Conservation (phyloP, 768 basidiomycete genomes). For the Xanthoconium purpureum region DNA sequence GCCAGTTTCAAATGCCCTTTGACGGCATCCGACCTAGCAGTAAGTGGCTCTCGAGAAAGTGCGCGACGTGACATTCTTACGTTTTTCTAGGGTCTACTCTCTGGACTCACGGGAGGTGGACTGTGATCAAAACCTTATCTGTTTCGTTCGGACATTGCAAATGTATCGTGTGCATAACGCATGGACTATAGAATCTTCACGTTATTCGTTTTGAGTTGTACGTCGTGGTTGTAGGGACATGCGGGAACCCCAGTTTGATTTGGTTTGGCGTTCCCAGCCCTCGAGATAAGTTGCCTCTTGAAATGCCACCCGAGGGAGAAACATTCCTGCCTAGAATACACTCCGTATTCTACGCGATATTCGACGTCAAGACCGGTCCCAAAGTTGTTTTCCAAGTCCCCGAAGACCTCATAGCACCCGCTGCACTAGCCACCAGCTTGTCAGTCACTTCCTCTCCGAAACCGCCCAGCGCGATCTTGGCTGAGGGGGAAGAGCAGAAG, state of each 20-base stretch:
- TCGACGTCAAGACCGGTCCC: conserved; percentile 82
- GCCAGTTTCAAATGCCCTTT: conserved; percentile 68
- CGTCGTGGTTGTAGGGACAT: neutral
- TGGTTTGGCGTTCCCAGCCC: neutral
- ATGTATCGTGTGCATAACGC: conserved; percentile 14
- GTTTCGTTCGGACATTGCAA: conserved; percentile 5
- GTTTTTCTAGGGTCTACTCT: conserved; percentile 15
- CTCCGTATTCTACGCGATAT: conserved; percentile 92
- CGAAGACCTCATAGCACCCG: conserved; percentile 73
- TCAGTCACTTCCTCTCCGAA: conserved; percentile 35
- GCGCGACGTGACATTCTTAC: conserved; percentile 9
- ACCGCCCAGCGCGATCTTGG: conserved; percentile 28
- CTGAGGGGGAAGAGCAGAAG: conserved; percentile 35
- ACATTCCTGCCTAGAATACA: conserved; percentile 78
- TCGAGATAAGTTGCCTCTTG: neutral
- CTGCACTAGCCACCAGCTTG: conserved; percentile 31
- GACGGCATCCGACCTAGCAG: conserved; percentile 27
- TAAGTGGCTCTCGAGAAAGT: conserved; percentile 5
- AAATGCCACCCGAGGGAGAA: conserved; percentile 48
- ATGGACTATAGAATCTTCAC: conserved; percentile 16
- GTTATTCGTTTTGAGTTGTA: neutral
- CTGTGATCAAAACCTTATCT: neutral
- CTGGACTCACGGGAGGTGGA: conserved; percentile 15
- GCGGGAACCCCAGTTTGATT: neutral
- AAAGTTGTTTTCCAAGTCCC: conserved; percentile 93